Evolutionary conservation across 805 yeast species (phyloP).

Genomic region (Wickerhamiella australiensis): DNA sequence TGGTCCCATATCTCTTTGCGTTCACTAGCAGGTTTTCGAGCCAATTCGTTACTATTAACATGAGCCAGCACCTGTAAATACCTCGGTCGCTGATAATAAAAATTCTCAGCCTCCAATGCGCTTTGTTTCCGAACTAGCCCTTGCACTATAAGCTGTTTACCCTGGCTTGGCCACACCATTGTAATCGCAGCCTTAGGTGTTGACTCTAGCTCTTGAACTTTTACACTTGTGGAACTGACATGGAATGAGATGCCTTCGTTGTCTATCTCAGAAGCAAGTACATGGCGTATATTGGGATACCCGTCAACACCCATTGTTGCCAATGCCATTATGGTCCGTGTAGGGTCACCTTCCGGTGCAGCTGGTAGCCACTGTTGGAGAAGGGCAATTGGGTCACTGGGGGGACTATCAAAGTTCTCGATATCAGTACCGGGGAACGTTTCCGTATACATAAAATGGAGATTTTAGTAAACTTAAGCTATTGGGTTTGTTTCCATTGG

Average conservation of each 20-base stretch:
- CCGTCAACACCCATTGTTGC: slow-evolving; percentile 6
- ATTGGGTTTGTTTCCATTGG: slow-evolving; percentile 20
- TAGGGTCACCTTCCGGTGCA: not conserved
- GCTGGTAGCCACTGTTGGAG: slow-evolving; percentile 4
- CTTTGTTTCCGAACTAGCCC: not conserved
- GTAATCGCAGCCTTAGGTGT: not conserved
- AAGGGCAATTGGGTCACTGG: not conserved
- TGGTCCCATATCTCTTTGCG: not conserved
- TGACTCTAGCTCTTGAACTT: slow-evolving; percentile 2
- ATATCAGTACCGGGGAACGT: not conserved
- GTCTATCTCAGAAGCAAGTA: not conserved
- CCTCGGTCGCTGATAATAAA: not conserved
- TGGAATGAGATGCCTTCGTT: slow-evolving; percentile 3
- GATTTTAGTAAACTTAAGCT: not conserved
- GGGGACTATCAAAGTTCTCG: not conserved
- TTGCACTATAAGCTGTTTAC: slow-evolving; percentile 7
- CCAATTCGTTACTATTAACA: not conserved
- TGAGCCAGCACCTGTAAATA: slow-evolving; percentile 6
- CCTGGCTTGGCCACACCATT: slow-evolving; percentile 5
- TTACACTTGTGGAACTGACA: not conserved
- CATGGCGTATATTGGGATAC: slow-evolving; percentile 9
- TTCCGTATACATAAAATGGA: not conserved
- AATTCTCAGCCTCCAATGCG: not conserved
- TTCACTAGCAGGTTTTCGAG: slow-evolving; percentile 1
- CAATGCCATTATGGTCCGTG: slow-evolving; percentile 6